phyloP scores from a whole-genome alignment of 2,329 filamentous ascomycete genomes.

The Scedosporium aurantiacum region DNA sequence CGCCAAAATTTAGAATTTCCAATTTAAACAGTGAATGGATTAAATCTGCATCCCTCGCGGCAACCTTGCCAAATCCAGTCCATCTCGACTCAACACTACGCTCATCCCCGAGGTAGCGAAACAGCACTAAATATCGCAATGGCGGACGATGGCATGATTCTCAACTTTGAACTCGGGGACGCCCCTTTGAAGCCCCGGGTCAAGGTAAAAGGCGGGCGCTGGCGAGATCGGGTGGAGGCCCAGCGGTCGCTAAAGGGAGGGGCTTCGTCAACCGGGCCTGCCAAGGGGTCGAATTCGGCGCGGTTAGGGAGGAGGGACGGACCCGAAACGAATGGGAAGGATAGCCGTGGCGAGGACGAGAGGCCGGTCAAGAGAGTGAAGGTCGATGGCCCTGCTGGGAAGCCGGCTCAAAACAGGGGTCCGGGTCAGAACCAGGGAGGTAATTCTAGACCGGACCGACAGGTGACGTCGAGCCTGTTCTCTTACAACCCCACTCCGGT shows the following conservation, averaged over 20 bases:
- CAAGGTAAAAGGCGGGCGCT: slow-evolving; percentile 79
- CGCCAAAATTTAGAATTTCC: not conserved
- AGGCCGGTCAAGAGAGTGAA: slow-evolving; percentile 32
- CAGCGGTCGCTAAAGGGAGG: slow-evolving; percentile 16
- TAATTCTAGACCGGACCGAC: slow-evolving; percentile 20
- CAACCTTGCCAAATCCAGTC: not conserved
- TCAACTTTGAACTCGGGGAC: slow-evolving; percentile 78
- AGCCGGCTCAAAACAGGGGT: not conserved
- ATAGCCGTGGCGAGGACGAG: slow-evolving; percentile 17
- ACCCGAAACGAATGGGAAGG: slow-evolving; percentile 9
- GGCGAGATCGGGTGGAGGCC: slow-evolving; percentile 78
- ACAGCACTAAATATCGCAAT: slow-evolving; percentile 33
- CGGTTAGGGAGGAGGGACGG: slow-evolving; percentile 14
- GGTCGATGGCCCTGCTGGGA: slow-evolving; percentile 11
- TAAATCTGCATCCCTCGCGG: not conserved
- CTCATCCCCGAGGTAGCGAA: not conserved
- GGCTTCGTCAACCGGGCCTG: not conserved
- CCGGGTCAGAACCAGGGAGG: not conserved
- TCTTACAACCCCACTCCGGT: slow-evolving; percentile 73
- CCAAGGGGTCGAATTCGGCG: slow-evolving; percentile 5
- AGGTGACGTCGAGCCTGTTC: slow-evolving; percentile 85
- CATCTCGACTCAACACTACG: not conserved
- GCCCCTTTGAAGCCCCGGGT: slow-evolving; percentile 49
- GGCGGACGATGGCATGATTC: slow-evolving; percentile 89
- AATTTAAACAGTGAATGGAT: not conserved